Base-by-base conservation (phyloP, 2,329 filamentous ascomycete genomes). In the Fusarium lyarnte region DNA sequence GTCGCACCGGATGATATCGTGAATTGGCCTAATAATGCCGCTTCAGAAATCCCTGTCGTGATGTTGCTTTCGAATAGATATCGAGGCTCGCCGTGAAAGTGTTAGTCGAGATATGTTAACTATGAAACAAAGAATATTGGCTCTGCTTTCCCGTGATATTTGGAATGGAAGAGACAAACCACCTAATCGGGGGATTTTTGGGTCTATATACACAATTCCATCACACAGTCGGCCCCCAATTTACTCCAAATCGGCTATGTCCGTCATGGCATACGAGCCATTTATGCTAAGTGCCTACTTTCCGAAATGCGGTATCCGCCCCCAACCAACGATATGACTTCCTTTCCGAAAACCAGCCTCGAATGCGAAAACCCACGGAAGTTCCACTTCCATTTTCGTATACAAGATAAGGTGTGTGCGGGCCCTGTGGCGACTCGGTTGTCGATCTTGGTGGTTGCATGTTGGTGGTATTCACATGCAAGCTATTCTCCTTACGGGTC, bases 261-360 rank as follows among this genome's bases (percentile, higher is more conserved):
- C 64, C 29, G 38, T 25, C 39, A 63, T 63, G 64, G 38, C 64
- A 63, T 52, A 55, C 27, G 49, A 63, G 64, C 54, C 42, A 63
- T 69, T 69, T 69, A 63, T 55, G 25, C 8, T 27, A 43, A 63
- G 38, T 29, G 39, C 38, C 64, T 63, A 47, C 31, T 63, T 43
- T 29, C 63, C 64, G 46, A 62, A 39, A 42, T 49, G 5, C 25
- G 25, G 25, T 25, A 69, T 57, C 64, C 58, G 49, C 21, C 31
- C 36, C 46, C 38, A 46, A 45, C 57, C 65, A 63, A 68, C 55
- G 17, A 36, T 39, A n/a, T 63, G 11, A 39, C 23, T 54, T 29
- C 27, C 19, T 68, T 63, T 69, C 39, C 66, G 66, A 69, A 69
- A 69, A 69, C n/a, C 38, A 39, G 33, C 27, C 51, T 52, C 17